Conservation (phyloP, 768 basidiomycete species). For the Leucocoprinus sp. region DNA sequence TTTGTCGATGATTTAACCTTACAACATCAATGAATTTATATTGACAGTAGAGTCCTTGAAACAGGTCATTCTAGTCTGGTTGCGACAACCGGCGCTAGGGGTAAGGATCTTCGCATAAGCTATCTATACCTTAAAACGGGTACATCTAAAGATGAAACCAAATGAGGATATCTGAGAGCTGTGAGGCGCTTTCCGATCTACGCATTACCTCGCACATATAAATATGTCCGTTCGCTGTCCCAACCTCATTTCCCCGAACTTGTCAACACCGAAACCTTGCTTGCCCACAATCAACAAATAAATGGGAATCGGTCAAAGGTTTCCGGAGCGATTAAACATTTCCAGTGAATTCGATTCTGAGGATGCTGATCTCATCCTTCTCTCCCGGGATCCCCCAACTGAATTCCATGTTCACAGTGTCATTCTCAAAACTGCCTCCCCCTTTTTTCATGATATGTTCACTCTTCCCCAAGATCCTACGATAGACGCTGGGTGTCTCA, state of each 20-base stretch:
- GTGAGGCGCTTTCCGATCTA: conserved; percentile 3
- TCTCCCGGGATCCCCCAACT: conserved; percentile 29
- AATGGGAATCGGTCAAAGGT: conserved; percentile 3
- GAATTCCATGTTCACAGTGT: conserved; percentile 56
- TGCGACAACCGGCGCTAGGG: not conserved
- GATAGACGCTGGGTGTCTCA: conserved; percentile 7
- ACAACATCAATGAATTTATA: too few species aligned
- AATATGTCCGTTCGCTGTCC: not conserved
- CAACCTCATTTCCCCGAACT: not conserved
- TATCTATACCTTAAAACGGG: conserved; percentile 3
- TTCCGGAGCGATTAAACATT: not conserved
- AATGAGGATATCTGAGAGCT: not conserved
- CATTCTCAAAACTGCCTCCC: conserved; percentile 55
- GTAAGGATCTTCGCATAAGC: not conserved
- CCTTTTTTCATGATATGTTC: conserved; percentile 66
- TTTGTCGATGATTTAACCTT: too few species aligned
- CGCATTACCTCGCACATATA: not conserved
- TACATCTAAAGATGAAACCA: conserved; percentile 1
- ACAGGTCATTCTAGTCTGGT: too few species aligned
- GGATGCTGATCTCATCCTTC: conserved; percentile 48
- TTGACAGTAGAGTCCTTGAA: too few species aligned
- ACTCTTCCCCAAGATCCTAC: conserved; percentile 44
- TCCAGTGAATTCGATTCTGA: conserved; percentile 18
- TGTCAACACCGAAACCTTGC: not conserved
- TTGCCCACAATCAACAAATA: not conserved